Evolutionary conservation across 345 rosid species (phyloP).

Genomic region (Populus tremula): DNA sequence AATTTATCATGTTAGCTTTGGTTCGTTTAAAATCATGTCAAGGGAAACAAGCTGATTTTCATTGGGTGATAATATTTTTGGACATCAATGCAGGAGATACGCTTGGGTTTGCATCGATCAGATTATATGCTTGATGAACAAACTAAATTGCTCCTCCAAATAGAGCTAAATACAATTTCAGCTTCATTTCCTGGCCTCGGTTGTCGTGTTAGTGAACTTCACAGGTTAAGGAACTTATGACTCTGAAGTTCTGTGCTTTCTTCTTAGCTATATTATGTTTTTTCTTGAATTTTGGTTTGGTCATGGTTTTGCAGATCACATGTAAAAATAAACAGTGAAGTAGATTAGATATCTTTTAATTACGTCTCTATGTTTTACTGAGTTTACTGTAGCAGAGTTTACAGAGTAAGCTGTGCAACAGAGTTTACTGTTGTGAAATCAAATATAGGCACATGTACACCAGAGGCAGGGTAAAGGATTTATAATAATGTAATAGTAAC

Average conservation of each 20-base stretch:
- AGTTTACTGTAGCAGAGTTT: neutral
- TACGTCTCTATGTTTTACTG: neutral
- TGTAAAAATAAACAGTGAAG: neutral
- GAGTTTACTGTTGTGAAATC: neutral
- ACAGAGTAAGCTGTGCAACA: neutral
- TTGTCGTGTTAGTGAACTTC: slow-evolving; percentile 74
- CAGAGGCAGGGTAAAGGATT: neutral
- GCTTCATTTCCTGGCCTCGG: slow-evolving; percentile 82
- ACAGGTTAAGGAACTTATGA: slow-evolving; percentile 46
- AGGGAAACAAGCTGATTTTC: neutral
- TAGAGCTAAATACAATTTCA: slow-evolving; percentile 89
- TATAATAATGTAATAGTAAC: neutral
- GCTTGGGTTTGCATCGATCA: slow-evolving; percentile 92
- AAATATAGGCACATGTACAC: neutral
- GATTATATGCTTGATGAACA: slow-evolving; percentile 98
- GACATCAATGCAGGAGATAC: slow-evolving; percentile 60
- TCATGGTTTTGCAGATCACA: neutral
- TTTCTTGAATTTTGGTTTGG: neutral
- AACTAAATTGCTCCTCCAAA: slow-evolving; percentile 86
- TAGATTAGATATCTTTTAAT: neutral
- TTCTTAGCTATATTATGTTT: neutral
- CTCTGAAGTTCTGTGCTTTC: neutral
- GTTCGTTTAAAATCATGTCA: neutral
- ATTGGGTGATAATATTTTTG: slow-evolving; percentile 18
- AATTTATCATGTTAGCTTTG: neutral